phyloP scores from a whole-genome alignment of 208 protist genomes.

The Trichomonas tenax region DNA sequence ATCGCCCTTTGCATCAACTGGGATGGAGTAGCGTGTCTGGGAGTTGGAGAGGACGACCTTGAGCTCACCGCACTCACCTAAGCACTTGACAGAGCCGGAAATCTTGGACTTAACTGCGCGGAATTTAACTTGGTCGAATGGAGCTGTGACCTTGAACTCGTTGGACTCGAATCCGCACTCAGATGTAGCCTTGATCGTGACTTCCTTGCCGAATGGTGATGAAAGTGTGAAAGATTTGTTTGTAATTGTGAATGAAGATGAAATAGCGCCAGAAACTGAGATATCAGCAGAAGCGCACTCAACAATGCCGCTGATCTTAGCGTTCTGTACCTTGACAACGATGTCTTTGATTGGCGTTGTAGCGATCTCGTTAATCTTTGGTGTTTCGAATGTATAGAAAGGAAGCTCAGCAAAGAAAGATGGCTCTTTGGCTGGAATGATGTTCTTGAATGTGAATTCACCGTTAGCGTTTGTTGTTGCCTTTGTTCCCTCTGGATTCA shows the following conservation, averaged over 20 bases:
- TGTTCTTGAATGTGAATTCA: not conserved
- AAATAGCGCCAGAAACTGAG: not conserved
- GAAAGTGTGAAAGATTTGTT: not conserved
- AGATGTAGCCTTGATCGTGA: not conserved
- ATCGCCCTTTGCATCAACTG: not conserved
- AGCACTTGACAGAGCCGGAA: not conserved
- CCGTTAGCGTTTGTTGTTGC: not conserved
- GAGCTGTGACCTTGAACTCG: not conserved
- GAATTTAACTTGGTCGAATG: not conserved
- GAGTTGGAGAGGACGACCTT: not conserved
- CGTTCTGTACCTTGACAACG: not conserved
- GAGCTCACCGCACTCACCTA: not conserved
- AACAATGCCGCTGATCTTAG: not conserved
- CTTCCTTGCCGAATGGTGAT: not conserved
- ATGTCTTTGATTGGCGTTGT: not conserved
- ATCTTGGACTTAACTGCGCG: not conserved
- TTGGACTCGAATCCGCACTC: not conserved
- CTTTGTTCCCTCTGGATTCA: not conserved
- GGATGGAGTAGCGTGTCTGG: not conserved
- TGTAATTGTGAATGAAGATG: not conserved
- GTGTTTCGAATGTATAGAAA: not conserved
- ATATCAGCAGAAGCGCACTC: not conserved
- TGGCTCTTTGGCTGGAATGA: not conserved
- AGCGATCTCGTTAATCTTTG: not conserved
- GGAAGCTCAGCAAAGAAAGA: not conserved